phyloP scores from a whole-genome alignment of 2,329 filamentous ascomycete species.

The Ophiobolus disseminans region DNA sequence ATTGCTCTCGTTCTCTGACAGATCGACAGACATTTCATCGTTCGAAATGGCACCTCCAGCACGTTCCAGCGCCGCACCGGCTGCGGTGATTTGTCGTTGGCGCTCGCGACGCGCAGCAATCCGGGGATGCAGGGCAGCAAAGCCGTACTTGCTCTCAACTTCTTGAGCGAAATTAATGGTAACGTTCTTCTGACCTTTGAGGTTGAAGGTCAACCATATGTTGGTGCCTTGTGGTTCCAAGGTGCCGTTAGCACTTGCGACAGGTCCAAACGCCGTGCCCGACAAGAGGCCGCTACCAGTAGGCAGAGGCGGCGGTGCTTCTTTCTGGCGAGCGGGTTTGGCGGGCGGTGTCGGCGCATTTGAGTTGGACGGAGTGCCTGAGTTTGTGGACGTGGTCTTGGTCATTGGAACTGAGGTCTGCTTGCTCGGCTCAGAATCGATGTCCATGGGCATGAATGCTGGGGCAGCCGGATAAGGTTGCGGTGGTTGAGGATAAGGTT shows the following conservation, averaged over 20 bases:
- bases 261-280: slow-evolving; percentile 65
- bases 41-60: slow-evolving; percentile 71
- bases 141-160: slow-evolving; percentile 92
- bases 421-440: slow-evolving; percentile 43
- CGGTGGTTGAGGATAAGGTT: slow-evolving; percentile 11
- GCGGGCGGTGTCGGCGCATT: slow-evolving; percentile 61
- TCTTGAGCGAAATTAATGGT: slow-evolving; percentile 95
- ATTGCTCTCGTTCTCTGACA: slow-evolving; percentile 77
- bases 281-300: slow-evolving; percentile 70
- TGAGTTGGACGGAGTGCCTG: slow-evolving; percentile 52
- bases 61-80: slow-evolving; percentile 83
- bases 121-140: slow-evolving; percentile 90
- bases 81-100: slow-evolving; percentile 85
- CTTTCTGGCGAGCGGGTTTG: slow-evolving; percentile 63
- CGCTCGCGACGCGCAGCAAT: slow-evolving; percentile 87
- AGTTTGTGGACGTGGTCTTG: slow-evolving; percentile 41
- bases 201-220: slow-evolving; percentile 84
- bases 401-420: slow-evolving; percentile 40
- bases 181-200: slow-evolving; percentile 83
- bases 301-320: slow-evolving; percentile 64
- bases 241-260: slow-evolving; percentile 54
- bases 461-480: slow-evolving; percentile 22
- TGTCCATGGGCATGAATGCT: slow-evolving; percentile 44
- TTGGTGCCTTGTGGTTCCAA: slow-evolving; percentile 61
- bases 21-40: slow-evolving; percentile 85